Conservation (phyloP, 176 grass and related monocot genomes). For the Aegilops sharonensis region DNA sequence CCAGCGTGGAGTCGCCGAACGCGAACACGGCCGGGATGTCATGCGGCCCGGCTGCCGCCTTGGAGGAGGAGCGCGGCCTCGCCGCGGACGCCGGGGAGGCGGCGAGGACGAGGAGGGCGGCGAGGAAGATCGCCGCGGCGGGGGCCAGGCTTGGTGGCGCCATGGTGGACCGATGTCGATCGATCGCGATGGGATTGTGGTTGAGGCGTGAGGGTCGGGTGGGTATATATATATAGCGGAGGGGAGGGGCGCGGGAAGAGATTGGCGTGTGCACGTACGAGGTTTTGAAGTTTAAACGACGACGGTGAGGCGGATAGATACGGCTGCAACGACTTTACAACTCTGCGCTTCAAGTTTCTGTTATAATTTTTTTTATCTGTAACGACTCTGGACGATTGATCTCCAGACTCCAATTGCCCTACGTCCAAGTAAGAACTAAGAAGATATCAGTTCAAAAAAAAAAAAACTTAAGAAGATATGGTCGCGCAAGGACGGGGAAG, state of each 20-base stretch:
- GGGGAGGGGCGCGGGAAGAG: constrained; percentile 7
- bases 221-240: background rate
- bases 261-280: background rate
- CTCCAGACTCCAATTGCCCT: too few species aligned
- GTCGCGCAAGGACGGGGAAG: too few species aligned
- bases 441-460: too few species aligned
- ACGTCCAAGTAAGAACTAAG: too few species aligned
- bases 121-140: constrained; percentile 27
- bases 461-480: too few species aligned
- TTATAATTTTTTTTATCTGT: too few species aligned
- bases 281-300: background rate
- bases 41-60: background rate
- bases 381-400: too few species aligned
- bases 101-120: background rate
- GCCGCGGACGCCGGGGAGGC: background rate
- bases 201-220: background rate
- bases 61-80: background rate
- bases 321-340: background rate
- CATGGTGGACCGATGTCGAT: constrained; percentile 22
- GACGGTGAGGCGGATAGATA: background rate
- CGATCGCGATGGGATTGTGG: too few species aligned
- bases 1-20: constrained; percentile 76
- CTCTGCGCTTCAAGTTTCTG: too few species aligned
- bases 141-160: background rate
- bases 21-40: constrained; percentile 64